phyloP scores from a whole-genome alignment of 805 yeast genomes.

The Komagataella pseudopastoris region DNA sequence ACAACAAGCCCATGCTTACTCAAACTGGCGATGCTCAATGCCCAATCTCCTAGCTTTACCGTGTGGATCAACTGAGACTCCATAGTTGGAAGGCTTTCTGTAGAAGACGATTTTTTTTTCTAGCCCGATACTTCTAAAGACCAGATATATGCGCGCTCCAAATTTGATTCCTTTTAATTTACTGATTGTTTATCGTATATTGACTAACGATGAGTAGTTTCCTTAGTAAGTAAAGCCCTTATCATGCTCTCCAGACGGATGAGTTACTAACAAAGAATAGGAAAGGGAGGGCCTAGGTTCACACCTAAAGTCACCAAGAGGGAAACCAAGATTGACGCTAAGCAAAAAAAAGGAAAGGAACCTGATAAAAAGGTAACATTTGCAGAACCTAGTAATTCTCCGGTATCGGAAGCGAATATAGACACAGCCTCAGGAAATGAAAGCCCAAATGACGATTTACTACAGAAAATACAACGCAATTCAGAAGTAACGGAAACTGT shows the following conservation, averaged over 20 bases:
- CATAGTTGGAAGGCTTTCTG: not conserved
- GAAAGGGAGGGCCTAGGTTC: conserved; percentile 1
- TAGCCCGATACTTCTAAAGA: too few species aligned
- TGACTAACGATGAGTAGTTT: not conserved
- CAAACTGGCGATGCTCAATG: conserved; percentile 23
- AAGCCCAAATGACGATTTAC: not conserved
- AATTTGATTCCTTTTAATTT: not conserved
- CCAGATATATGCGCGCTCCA: not conserved
- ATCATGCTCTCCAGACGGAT: not conserved
- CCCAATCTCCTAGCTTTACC: conserved; percentile 34
- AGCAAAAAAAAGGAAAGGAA: not conserved
- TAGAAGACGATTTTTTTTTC: too few species aligned
- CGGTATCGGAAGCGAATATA: not conserved
- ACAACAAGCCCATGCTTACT: conserved; percentile 24
- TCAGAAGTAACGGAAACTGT: not conserved
- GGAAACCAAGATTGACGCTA: not conserved
- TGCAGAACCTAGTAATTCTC: not conserved
- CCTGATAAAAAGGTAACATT: not conserved
- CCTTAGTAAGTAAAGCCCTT: not conserved
- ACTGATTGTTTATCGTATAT: not conserved
- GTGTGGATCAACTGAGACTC: not conserved
- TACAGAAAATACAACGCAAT: not conserved
- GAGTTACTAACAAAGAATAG: not conserved
- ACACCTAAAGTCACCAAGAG: conserved; percentile 1
- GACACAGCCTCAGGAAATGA: not conserved